Base-by-base conservation (phyloP, 495 filamentous ascomycete species). In the Hypoxylon fragiforme region DNA sequence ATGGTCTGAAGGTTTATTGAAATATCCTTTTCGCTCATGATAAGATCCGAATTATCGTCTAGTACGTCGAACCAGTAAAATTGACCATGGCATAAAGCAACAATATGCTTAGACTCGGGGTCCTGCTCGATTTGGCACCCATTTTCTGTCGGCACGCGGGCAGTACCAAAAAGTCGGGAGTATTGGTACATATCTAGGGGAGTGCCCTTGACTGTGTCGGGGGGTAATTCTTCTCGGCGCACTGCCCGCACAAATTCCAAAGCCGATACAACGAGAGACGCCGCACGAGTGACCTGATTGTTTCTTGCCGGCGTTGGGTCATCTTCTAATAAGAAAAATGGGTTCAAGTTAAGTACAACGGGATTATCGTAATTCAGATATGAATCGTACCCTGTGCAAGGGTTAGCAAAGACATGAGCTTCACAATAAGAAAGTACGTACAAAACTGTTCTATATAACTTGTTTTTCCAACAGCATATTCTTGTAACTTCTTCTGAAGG, bases 381-480 rank as follows among this genome's bases (percentile, higher is more conserved):
- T 22, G 94, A 97, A 69, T 98, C 94, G 65, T 97, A 98, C 94
- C 94, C 92, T 97, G 19, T 21, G 38, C 16, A 44, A 4, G 4
- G 14, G 18, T 53, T 54, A 52, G 54, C 42, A 44, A 50, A 38
- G 21, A 18, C 3, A 18, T 24, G 11, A 19, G 26, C 5, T 3
- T 4, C 24, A 9, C 5, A 9, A 13, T 2, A 42, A 38, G 16
- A 38, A 22, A 15, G 9, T 32, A 82, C 92, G 53, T 83, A 97
- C 92, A 98, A 59, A 98, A 98, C 67, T 98, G 94, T 67, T 98
- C 94, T 54, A 98, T 97, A 66, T 95, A 98, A 69, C 95, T 98
- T 7, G 90, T 90, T 72, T 91, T 91, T 16, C 86, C 91, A 3
- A 80, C 81, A n/a, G 95, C 91, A 79, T 98, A 98, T 69, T 87